Conservation (phyloP, 1,284 basidiomycete genomes). For the Cystobasidiaceae sp. region DNA sequence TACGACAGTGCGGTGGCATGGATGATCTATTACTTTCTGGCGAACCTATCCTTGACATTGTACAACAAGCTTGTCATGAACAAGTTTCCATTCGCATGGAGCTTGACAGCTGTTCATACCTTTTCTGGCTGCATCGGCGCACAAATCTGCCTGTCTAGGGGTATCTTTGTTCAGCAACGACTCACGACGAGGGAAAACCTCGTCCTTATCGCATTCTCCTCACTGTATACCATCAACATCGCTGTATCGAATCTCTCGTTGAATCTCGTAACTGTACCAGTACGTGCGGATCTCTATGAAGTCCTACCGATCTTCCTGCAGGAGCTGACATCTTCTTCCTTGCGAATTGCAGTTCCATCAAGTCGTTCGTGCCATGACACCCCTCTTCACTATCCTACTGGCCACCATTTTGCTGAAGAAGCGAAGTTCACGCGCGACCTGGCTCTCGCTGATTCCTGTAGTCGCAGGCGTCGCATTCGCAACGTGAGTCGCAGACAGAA, state of each 20-base stretch:
- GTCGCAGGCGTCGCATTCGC: constrained; percentile 86
- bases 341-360: constrained; percentile 67
- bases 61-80: constrained; percentile 88
- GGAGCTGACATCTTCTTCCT: background rate
- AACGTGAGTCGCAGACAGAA: constrained; percentile 36
- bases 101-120: constrained; percentile 44
- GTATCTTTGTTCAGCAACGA: constrained; percentile 56
- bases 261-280: constrained; percentile 77
- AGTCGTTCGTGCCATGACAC: constrained; percentile 82
- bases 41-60: constrained; percentile 82
- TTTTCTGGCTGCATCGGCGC: constrained; percentile 57
- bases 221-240: constrained; percentile 85
- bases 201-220: constrained; percentile 70
- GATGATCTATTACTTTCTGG: constrained; percentile 61
- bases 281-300: no score
- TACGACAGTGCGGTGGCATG: constrained; percentile 15
- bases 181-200: constrained; percentile 58
- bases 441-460: constrained; percentile 73
- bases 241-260: constrained; percentile 84
- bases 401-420: constrained; percentile 53
- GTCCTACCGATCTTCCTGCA: background rate
- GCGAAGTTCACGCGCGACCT: constrained; percentile 57
- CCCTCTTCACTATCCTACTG: constrained; percentile 78
- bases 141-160: constrained; percentile 58
- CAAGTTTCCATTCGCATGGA: constrained; percentile 83